Evolutionary conservation across 2,329 filamentous ascomycete genomes (phyloP), one percentile per base, ranked within the genome.

Genomic region (Westerdykella ornata): DNA sequence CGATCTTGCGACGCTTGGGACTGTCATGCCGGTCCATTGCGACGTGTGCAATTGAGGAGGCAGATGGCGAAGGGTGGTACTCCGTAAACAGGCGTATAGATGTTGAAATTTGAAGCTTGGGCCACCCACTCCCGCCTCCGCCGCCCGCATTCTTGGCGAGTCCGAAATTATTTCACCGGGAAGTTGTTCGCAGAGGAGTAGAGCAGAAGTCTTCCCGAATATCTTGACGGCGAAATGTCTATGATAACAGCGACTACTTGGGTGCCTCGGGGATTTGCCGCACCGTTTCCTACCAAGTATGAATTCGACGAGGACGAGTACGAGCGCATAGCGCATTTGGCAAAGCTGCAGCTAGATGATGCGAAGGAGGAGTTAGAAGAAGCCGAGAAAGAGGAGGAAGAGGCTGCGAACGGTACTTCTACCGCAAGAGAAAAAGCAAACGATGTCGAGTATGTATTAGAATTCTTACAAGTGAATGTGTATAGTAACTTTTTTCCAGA

Each of bases 341-440:
- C 71, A n/a, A 72, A 73, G 49, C 62, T 74, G 35, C 84, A 94
- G 69, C 77, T 96, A 22, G 87, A 96, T 60, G 92, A 97, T 68
- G 92, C 92, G 18, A 84, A 90, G 59, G 85, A 89, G 19, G 89
- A 92, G 59, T 52, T 68, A 9, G 63, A 67, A 35, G 65, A 67
- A 45, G 88, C 88, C 9, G 73, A 80, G 59, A 75, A 73, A 43
- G 64, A 66, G 18, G 64, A 53, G 48, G 45, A 47, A 56, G 68
- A 68, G 26, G 63, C 66, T 14, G 66, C 65, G 19, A 58, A 56
- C 8, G 60, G 50, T 18, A 37, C 47, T 6, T 48, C 48, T 14
- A 43, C 39, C 12, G 50, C 41, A n/a, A 38, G 44, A 7, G 43
- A 44, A 3, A 57, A 57, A 32, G 40, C 47, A 5, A 49, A 56